Evolutionary conservation across 768 basidiomycete genomes (phyloP).

Genomic region (Pleurotus ostreatus): DNA sequence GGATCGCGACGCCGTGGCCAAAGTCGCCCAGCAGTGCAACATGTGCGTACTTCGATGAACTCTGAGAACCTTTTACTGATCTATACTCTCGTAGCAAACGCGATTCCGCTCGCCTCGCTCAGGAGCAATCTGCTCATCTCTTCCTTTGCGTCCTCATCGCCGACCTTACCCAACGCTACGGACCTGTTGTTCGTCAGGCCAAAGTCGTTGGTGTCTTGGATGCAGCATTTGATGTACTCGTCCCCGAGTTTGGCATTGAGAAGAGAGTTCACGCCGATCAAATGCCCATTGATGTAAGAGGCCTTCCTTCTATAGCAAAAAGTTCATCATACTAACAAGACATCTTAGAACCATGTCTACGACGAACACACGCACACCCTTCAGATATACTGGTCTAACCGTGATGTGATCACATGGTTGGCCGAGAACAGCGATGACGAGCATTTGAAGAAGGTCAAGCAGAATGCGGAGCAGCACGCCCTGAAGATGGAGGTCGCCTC

Average conservation of each 20-base stretch:
- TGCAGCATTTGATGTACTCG: conserved; percentile 93
- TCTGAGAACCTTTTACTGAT: conserved; percentile 7
- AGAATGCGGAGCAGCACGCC: conserved; percentile 87
- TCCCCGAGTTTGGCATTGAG: conserved; percentile 97
- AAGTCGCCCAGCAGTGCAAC: conserved; percentile 97
- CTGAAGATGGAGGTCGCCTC: conserved; percentile 89
- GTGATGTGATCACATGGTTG: conserved; percentile 92
- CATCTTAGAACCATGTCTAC: conserved; percentile 81
- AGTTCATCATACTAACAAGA: too few relatives aligned
- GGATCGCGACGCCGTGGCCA: conserved; percentile 97
- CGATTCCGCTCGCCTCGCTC: conserved; percentile 87
- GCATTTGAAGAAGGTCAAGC: conserved; percentile 91
- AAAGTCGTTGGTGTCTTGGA: conserved; percentile 95
- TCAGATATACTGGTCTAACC: conserved; percentile 93
- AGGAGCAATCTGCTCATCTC: conserved; percentile 94
- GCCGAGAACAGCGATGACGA: conserved; percentile 96
- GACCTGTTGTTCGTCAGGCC: conserved; percentile 94
- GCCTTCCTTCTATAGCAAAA: not conserved
- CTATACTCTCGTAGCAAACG: conserved; percentile 56
- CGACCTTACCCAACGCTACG: conserved; percentile 91
- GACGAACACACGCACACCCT: conserved; percentile 92
- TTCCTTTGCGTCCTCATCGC: conserved; percentile 93
- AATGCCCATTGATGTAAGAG: conserved; percentile 92
- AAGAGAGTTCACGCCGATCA: conserved; percentile 98
- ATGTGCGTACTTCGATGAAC: conserved; percentile 51